Percentiles rank a stretch among this genome's conserved stretches.
Conservation (phyloP, 2,329 filamentous ascomycete species). For the Aspergillus sp. region DNA sequence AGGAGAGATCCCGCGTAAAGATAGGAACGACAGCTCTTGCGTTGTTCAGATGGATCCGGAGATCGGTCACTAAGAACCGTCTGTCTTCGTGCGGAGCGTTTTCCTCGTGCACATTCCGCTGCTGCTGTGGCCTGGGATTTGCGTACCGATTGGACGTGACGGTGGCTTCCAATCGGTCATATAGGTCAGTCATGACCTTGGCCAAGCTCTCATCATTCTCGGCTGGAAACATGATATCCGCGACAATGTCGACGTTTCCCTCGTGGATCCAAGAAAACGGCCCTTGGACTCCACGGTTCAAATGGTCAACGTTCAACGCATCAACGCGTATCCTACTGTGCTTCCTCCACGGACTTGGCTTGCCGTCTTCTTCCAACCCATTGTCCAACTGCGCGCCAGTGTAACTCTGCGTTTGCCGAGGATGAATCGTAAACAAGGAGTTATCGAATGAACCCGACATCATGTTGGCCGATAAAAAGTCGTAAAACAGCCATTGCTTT, state of each 20-base stretch:
- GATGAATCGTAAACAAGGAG: constrained; percentile 94
- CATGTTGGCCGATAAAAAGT: constrained; percentile 88
- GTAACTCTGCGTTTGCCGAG: constrained; percentile 76
- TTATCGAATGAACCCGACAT: constrained; percentile 95
- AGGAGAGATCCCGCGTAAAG: constrained; percentile 85
- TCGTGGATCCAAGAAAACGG: constrained; percentile 98
- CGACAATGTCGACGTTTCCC: constrained; percentile 91
- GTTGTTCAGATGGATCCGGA: constrained; percentile 91
- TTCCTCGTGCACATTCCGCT: constrained; percentile 16
- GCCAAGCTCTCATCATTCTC: constrained; percentile 82
- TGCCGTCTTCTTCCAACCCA: constrained; percentile 51
- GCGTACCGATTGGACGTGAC: constrained; percentile 67
- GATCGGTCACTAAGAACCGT: constrained; percentile 83
- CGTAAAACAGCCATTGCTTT: constrained; percentile 97
- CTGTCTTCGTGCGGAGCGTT: constrained; percentile 43
- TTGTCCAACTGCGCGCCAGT: constrained; percentile 55
- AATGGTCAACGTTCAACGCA: constrained; percentile 85
- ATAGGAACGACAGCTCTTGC: constrained; percentile 87
- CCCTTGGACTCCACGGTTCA: constrained; percentile 86
- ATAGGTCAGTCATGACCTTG: constrained; percentile 95
- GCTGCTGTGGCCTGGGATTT: constrained; percentile 10
- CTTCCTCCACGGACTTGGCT: constrained; percentile 80
- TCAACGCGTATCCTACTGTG: constrained; percentile 89
- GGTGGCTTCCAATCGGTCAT: constrained; percentile 88
- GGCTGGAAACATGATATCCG: constrained; percentile 87